phyloP scores from a whole-genome alignment of 345 rosid genomes.

The Litchi chinensis region DNA sequence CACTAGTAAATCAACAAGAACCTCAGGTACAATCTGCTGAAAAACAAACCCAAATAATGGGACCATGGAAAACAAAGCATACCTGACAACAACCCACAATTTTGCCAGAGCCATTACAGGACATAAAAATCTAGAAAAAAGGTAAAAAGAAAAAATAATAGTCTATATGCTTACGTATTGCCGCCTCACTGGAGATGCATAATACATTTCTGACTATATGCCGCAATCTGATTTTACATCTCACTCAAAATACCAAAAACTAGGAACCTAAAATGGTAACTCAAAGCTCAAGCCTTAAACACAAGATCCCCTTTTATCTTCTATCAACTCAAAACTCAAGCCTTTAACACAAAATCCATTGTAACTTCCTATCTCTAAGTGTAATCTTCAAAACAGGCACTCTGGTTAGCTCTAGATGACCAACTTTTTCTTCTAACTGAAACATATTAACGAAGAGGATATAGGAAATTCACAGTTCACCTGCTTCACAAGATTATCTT shows the following conservation, averaged over 20 bases:
- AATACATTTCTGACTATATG: slow-evolving; percentile 63
- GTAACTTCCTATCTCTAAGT: slow-evolving; percentile 51
- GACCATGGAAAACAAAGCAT: slow-evolving; percentile 36
- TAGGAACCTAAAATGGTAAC: slow-evolving; percentile 39
- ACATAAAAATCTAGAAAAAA: slow-evolving; percentile 36
- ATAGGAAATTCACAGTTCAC: slow-evolving; percentile 50
- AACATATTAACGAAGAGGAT: slow-evolving; percentile 39
- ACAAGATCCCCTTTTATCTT: slow-evolving; percentile 50
- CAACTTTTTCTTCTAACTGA: slow-evolving; percentile 42
- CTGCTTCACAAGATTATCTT: slow-evolving; percentile 54
- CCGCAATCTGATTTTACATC: slow-evolving; percentile 77
- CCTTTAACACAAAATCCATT: slow-evolving; percentile 60
- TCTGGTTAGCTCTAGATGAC: slow-evolving; percentile 67
- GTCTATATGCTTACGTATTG: slow-evolving; percentile 54
- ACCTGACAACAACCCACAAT: slow-evolving; percentile 48
- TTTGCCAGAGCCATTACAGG: slow-evolving; percentile 42
- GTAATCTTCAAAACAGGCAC: slow-evolving; percentile 54
- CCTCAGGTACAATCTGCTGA: slow-evolving; percentile 50
- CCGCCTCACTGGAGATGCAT: slow-evolving; percentile 77
- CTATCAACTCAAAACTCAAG: slow-evolving; percentile 65
- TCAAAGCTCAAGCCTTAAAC: slow-evolving; percentile 58
- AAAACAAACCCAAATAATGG: slow-evolving; percentile 37
- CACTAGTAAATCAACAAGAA: slow-evolving; percentile 52
- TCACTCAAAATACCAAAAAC: slow-evolving; percentile 54
- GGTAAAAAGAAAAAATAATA: slow-evolving; percentile 18